These are phyloP conservation scores for Dendrothele bispora DNA, from an alignment of 768 basidiomycete genomes.

Conservation along the genomic window DNA sequence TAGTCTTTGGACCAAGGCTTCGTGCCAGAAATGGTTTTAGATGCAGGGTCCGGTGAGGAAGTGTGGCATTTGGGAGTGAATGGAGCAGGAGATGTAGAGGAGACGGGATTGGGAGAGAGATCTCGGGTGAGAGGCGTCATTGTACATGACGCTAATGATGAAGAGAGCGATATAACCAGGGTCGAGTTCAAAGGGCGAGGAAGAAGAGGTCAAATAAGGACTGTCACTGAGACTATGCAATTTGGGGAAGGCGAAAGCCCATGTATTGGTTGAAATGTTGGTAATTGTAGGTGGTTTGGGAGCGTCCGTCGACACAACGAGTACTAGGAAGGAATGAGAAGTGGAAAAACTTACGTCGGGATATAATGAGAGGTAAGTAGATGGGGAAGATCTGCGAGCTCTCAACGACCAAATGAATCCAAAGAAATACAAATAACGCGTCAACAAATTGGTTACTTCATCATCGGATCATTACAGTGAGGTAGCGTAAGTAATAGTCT, in stretches of 20 bases:
- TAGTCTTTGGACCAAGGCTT: slow-evolving; percentile 70
- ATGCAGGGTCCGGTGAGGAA: too few relatives aligned
- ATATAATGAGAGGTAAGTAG: too few relatives aligned
- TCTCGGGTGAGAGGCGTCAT: slow-evolving; percentile 39
- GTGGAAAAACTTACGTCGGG: slow-evolving; percentile 38
- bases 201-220: too few relatives aligned
- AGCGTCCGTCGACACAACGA: slow-evolving; percentile 74
- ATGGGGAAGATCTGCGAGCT: too few relatives aligned
- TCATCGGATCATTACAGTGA: too few relatives aligned
- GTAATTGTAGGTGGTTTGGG: slow-evolving; percentile 52
- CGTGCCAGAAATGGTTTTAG: slow-evolving; percentile 44
- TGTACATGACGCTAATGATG: slow-evolving; percentile 43
- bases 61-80: slow-evolving; percentile 51
- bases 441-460: too few relatives aligned
- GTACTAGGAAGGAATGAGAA: slow-evolving; percentile 41
- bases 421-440: too few relatives aligned
- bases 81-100: slow-evolving; percentile 33
- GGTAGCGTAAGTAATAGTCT: too few relatives aligned
- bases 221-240: too few relatives aligned
- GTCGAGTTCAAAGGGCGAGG: too few relatives aligned
- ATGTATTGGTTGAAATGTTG: slow-evolving; percentile 70
- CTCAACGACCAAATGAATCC: too few relatives aligned
- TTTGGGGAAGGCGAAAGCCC: slow-evolving; percentile 69
- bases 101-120: slow-evolving; percentile 41
- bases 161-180: slow-evolving; percentile 49